Evolutionary conservation across 2,329 filamentous ascomycete species (phyloP), one percentile per base, ranked within the genome.

Genomic region (Bipolaris victoriae): DNA sequence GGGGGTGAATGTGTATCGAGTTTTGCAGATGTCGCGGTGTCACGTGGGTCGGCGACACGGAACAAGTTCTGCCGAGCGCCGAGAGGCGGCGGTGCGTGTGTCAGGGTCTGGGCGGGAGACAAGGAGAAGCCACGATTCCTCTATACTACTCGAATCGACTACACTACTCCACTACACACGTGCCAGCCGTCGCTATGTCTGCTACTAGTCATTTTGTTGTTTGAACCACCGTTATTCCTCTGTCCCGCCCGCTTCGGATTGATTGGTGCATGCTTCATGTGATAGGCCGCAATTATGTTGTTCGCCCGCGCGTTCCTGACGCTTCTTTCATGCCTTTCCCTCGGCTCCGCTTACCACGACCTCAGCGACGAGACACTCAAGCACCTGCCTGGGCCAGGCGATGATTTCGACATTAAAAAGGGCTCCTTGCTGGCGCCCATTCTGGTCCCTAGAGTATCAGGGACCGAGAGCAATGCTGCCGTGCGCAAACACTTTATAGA

Each of bases 341-440:
- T 74, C 40, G 70, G 70, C 24, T 45, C 69, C 47, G 83, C 84
- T 55, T 89, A 89, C 76, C 79, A 80, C 29, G 69, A 81, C 48
- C 82, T 98, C 59, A 91, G 91, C 54, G 90, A 97, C 78, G 84
- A 86, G 43, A 88, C 90, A 15, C 83, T 99, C 53, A 84, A 82
- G 62, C 81, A 80, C 52, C 83, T 99, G 11, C 90, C 92, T 5
- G 84, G 84, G 20, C 88, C 88, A 1, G 88, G 86, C 60, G 66
- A 75, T 55, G 91, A 93, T 77, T 96, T 98, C 74, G 86, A 97
- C 76, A 92, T 96, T 66, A 80, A 90, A 60, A 84, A 81, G 20
- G 92, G 93, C 63, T 82, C 86, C 7, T 83, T 99, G 18, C 84
- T 99, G 37, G 85, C 94, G 4, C 95, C 94, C 0, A 95, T 99